Evolutionary conservation across 2,329 filamentous ascomycete genomes (phyloP), one percentile per base, ranked within the genome.

Genomic region (Didymella pinodella): DNA sequence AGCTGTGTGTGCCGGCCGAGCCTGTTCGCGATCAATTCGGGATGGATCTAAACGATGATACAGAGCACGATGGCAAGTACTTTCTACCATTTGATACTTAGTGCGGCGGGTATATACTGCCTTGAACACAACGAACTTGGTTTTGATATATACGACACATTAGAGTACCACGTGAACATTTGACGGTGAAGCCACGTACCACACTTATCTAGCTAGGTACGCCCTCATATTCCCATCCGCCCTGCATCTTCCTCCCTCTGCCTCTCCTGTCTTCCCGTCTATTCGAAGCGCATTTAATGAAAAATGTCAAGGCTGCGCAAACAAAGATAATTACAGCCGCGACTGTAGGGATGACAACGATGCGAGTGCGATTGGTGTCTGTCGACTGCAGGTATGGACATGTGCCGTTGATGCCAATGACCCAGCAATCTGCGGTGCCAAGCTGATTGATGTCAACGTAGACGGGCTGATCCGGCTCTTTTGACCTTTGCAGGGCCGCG

Each of bases 221-320:
- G 16, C 88, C 88, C 70, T 90, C 88, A 77, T 90, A 90, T 66
- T 89, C 85, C 83, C 86, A 88, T 1, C 85, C 85, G 59, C 80
- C 79, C 20, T 77, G 74, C 44, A 75, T 75, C 47, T 75, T 76
- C 59, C 84, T 79, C 66, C 83, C 81, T 67, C 81, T 82, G 26
- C 79, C 78, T 46, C 81, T 80, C 62, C 82, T 79, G 45, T 80
- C 83, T 64, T 82, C 83, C 41, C 81, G 80, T 59, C 86, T 74
- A 71, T 89, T 88, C 4, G 85, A 82, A 61, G 86, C 87, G 68
- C 85, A 88, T 68, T 90, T 90, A 48, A 87, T 83, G 63, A 89
- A 86, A 12, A 88, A 72, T 0, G 86, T 89, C 68, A 89, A 70
- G 0, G 82, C 83, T 0, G 85, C 82, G n/a, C 88, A 73, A 18